Base-by-base conservation (phyloP, 1,284 basidiomycete genomes). In the Xerocomus amazonicus region DNA sequence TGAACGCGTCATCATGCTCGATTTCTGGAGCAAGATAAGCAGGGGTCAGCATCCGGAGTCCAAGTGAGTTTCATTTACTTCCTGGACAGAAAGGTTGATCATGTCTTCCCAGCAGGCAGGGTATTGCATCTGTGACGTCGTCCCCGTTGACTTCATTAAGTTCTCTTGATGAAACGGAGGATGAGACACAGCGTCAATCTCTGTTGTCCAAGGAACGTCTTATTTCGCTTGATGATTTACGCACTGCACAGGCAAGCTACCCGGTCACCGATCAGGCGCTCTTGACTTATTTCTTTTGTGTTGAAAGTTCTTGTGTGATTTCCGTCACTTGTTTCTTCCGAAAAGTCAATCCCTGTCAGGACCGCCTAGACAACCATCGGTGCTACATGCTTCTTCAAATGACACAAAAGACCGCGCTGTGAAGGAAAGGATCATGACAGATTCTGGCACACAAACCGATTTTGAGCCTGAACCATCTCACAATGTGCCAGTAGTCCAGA, bases 11-110 rank as follows among this genome's bases (percentile, higher is more conserved):
- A 90, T 99, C 56, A 79, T 90, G 46, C 78, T 98, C 43, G 96
- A 98, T 66, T 99, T 99, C 62, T 99, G 96, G 95, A 85, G 83
- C 52, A 94, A 90, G 69, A 72, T 92, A 51, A 77, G 79, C 57
- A 77, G 72, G 54, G 66, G 66, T 31, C 71, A 72, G 34, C 60
- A 66, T 45, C 67, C 70, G 43, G 61, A 65, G 36, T 67, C 68
- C 47, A 72, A 63, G 83, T 83, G 57, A 59, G 74, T 62, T 37
- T 47, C 28, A 36, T 39, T 36, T 43, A 12, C 29, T 13, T 35
- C 27, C 27, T 35, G 27, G 34, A 39, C 17, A 9, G 23, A 47
- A 41, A 45, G 3, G 27, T 19, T 44, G 23, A 46, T 23, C 23
- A 28, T 43, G 33, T 49, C 31, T 48, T 34, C 10, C 26, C 47